Conservation (phyloP, 73 alveolate species). For the Blepharisma japonicum region DNA sequence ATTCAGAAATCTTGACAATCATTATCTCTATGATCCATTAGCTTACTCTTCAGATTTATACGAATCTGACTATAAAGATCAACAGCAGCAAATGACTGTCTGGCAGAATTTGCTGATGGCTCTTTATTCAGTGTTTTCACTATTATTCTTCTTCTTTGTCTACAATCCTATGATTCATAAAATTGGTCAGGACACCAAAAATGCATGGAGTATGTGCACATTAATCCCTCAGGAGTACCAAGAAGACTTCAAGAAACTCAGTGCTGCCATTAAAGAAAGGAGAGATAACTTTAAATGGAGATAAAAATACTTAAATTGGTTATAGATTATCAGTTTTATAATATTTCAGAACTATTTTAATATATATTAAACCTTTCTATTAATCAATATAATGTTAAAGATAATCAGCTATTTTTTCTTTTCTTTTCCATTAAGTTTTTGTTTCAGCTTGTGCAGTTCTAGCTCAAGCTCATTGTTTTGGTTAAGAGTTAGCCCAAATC, state of each 20-base stretch:
- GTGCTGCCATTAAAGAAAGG: neutral
- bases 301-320: neutral
- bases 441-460: slow-evolving; percentile 5
- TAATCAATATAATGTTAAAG: no score
- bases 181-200: neutral
- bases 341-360: no score
- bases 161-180: neutral
- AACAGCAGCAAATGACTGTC: neutral
- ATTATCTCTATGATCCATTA: neutral
- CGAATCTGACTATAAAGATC: neutral
- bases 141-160: neutral
- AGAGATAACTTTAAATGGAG: slow-evolving; percentile 9
- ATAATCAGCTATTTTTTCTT: no score
- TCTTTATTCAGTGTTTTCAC: neutral
- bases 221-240: neutral
- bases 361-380: no score
- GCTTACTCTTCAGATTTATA: neutral
- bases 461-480: slow-evolving; percentile 4
- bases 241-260: slow-evolving; percentile 1
- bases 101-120: neutral
- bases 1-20: neutral
- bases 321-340: no score
- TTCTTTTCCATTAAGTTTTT: neutral
- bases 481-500: neutral
- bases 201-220: slow-evolving; percentile 16